These are phyloP conservation scores for Pestalotiopsis sp. DNA, from an alignment of 2,329 filamentous ascomycete species.

Conservation along the genomic window DNA sequence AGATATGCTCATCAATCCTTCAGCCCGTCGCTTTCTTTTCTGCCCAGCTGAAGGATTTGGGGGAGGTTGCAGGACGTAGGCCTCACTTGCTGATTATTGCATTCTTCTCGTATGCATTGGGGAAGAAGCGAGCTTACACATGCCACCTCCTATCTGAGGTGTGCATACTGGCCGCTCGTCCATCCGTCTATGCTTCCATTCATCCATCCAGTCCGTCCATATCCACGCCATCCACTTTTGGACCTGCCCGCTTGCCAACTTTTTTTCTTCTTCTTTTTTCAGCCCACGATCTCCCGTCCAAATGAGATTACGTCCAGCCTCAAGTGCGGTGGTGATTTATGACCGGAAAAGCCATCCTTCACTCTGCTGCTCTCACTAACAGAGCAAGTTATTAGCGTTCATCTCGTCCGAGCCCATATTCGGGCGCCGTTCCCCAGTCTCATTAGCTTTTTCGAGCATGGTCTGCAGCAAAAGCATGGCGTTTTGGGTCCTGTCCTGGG, in stretches of 20 bases:
- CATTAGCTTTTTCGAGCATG: conserved; percentile 5
- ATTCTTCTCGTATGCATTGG: not conserved
- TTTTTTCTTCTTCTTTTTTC: not conserved
- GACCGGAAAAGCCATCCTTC: not conserved
- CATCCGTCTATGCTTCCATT: not conserved
- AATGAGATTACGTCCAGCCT: not conserved
- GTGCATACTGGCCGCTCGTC: not conserved
- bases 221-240: not conserved
- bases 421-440: not conserved
- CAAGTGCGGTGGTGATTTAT: not conserved
- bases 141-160: not conserved
- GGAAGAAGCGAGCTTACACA: not conserved
- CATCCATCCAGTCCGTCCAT: not conserved
- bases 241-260: not conserved
- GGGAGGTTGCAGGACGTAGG: not conserved
- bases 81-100: not conserved
- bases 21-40: not conserved
- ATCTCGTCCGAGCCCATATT: not conserved
- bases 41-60: not conserved
- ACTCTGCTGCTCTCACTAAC: not conserved
- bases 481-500: not conserved
- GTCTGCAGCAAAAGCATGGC: not conserved
- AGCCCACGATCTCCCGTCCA: not conserved
- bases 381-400: not conserved
- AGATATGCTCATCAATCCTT: not conserved